A percentile compares a stretch with the other conserved stretches of the same genome.
phyloP scores from a whole-genome alignment of 2,329 filamentous ascomycete genomes.

The Sporothrix pallida region DNA sequence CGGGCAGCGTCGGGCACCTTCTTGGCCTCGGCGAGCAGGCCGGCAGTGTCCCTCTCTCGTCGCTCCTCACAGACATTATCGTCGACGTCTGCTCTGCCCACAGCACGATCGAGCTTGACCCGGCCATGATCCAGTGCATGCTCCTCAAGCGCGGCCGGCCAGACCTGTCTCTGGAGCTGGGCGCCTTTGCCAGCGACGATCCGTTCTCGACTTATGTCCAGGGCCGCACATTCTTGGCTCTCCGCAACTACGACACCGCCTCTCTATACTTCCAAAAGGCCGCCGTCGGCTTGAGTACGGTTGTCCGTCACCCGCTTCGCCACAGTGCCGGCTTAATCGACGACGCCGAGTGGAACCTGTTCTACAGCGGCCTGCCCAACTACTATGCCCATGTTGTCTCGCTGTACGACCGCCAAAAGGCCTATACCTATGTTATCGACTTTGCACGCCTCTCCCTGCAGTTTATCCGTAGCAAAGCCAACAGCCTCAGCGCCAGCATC shows the following conservation, averaged over 20 bases:
- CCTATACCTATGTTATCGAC: slow-evolving; percentile 80
- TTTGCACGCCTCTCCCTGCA: slow-evolving; percentile 79
- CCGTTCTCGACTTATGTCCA: slow-evolving; percentile 80
- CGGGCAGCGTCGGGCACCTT: slow-evolving; percentile 66
- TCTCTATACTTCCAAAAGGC: slow-evolving; percentile 80
- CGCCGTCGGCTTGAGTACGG: slow-evolving; percentile 72
- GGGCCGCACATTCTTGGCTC: slow-evolving; percentile 75
- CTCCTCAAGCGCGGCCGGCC: slow-evolving; percentile 64
- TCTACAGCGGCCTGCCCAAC: slow-evolving; percentile 74
- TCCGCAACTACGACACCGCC: slow-evolving; percentile 75
- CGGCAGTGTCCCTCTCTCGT: slow-evolving; percentile 58
- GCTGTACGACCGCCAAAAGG: slow-evolving; percentile 78
- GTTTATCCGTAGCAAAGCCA: slow-evolving; percentile 50
- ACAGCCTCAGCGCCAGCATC: neutral
- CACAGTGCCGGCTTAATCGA: slow-evolving; percentile 73
- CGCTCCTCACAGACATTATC: slow-evolving; percentile 69
- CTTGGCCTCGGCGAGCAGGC: slow-evolving; percentile 65
- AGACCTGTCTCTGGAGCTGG: slow-evolving; percentile 64
- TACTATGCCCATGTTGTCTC: slow-evolving; percentile 88
- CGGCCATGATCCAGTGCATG: slow-evolving; percentile 66
- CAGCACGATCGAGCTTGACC: slow-evolving; percentile 68
- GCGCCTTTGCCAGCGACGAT: slow-evolving; percentile 61
- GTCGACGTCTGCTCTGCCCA: slow-evolving; percentile 68
- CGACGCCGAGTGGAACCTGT: slow-evolving; percentile 71
- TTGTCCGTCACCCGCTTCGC: slow-evolving; percentile 54